A percentile compares a stretch with the other conserved stretches of the same genome.
These are phyloP conservation scores for Boletus rubescentipes DNA, from an alignment of 768 basidiomycete genomes.

Conservation along the genomic window DNA sequence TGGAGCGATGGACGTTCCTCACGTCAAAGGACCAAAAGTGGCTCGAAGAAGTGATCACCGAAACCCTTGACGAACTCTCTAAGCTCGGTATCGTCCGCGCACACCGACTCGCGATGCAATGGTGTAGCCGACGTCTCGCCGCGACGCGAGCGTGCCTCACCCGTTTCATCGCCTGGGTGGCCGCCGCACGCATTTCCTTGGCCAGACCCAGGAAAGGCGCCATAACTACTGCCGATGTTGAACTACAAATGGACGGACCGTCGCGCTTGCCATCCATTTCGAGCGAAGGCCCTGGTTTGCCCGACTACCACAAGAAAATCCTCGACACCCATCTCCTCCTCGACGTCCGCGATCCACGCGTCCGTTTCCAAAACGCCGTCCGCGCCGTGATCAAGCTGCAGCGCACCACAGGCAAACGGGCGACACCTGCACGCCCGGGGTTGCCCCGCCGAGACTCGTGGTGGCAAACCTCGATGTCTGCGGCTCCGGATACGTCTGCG, in stretches of 20 bases:
- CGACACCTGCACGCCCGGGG: slow-evolving; percentile 19
- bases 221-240: not conserved
- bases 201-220: not conserved
- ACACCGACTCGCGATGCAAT: slow-evolving; percentile 21
- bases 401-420: slow-evolving; percentile 27
- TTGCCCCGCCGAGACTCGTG: slow-evolving; percentile 27
- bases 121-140: slow-evolving; percentile 20
- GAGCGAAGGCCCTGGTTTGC: slow-evolving; percentile 2
- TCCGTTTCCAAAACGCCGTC: slow-evolving; percentile 41
- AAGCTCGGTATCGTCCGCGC: slow-evolving; percentile 24
- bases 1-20: slow-evolving; percentile 47
- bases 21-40: slow-evolving; percentile 46
- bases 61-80: slow-evolving; percentile 22
- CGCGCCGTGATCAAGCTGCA: slow-evolving; percentile 44
- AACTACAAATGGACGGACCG: not conserved
- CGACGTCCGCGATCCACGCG: slow-evolving; percentile 24
- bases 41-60: slow-evolving; percentile 40
- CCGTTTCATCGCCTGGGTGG: slow-evolving; percentile 15
- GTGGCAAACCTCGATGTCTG: slow-evolving; percentile 22
- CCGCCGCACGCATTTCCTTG: not conserved
- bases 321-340: slow-evolving; percentile 15
- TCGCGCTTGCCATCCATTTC: slow-evolving; percentile 1
- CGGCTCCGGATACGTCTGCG: not conserved
- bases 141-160: slow-evolving; percentile 5
- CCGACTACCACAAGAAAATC: not conserved